These are phyloP conservation scores for Imleria badia DNA, from an alignment of 768 basidiomycete genomes.

Conservation along the genomic window DNA sequence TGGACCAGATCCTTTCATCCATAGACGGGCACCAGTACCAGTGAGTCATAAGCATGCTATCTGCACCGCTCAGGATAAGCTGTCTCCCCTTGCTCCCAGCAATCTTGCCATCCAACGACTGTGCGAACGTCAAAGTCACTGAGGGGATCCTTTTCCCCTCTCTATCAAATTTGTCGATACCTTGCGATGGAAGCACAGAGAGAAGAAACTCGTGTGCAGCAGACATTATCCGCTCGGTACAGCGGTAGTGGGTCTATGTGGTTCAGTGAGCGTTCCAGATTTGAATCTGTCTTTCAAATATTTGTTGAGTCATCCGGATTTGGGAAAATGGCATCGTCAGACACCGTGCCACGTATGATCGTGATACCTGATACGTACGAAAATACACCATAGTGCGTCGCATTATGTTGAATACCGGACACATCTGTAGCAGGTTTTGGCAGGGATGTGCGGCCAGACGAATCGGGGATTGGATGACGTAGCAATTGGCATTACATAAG, in stretches of 20 bases:
- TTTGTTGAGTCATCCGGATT: too few species aligned
- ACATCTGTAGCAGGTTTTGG: too few species aligned
- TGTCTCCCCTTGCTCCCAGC: conserved; percentile 72
- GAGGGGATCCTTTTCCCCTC: conserved; percentile 41
- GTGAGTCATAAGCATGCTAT: conserved; percentile 94
- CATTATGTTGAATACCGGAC: too few species aligned
- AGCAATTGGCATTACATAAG: too few species aligned
- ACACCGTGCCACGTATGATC: too few species aligned
- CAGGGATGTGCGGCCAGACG: too few species aligned
- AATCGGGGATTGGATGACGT: too few species aligned
- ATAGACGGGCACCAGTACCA: conserved; percentile 47
- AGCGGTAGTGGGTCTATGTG: not conserved
- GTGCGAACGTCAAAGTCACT: conserved; percentile 84
- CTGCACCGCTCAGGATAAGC: conserved; percentile 77
- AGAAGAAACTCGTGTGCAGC: conserved; percentile 27
- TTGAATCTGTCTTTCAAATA: too few species aligned
- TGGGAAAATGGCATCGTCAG: too few species aligned
- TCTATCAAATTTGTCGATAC: conserved; percentile 10
- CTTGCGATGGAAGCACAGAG: conserved; percentile 25
- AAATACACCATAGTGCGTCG: too few species aligned
- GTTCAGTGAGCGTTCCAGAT: not conserved
- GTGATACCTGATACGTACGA: too few species aligned
- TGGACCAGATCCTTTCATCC: not conserved
- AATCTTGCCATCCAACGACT: conserved; percentile 87
- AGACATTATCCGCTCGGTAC: not conserved